These are phyloP conservation scores for Fomitopsis pinicola DNA, from an alignment of 1,284 basidiomycete species.

Conservation along the genomic window DNA sequence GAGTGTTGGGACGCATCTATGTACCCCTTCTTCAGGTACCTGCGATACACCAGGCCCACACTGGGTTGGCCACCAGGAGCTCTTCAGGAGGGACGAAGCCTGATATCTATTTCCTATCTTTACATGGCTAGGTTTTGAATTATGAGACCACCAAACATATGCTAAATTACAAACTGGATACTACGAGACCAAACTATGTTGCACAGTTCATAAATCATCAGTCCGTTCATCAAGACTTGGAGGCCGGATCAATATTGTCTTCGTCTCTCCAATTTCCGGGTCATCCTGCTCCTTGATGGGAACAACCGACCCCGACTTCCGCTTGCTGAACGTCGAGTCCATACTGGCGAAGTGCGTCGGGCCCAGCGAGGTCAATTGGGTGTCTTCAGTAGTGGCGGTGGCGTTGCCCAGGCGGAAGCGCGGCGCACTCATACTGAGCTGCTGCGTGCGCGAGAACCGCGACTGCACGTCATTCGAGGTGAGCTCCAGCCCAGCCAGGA, in stretches of 20 bases:
- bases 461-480: constrained; percentile 11
- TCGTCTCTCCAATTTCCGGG: background rate
- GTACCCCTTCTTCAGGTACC: too few relatives aligned
- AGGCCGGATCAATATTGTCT: background rate
- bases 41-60: too few relatives aligned
- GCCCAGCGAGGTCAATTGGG: constrained; percentile 3
- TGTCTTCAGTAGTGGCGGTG: background rate
- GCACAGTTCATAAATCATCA: background rate
- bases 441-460: constrained; percentile 6
- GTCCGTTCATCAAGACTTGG: background rate
- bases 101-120: too few relatives aligned
- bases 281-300: background rate
- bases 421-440: background rate
- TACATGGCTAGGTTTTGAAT: background rate
- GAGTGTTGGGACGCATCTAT: background rate
- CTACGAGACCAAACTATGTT: background rate
- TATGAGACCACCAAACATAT: background rate
- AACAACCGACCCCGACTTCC: background rate
- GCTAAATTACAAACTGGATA: background rate
- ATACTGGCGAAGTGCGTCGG: constrained; percentile 3
- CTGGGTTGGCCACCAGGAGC: too few relatives aligned
- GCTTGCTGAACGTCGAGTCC: constrained; percentile 1
- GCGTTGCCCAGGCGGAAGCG: constrained; percentile 2
- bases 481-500: constrained; percentile 8
- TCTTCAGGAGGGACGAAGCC: too few relatives aligned